Conservation (phyloP, 179 eudicot genomes). For the Nepenthes alata region DNA sequence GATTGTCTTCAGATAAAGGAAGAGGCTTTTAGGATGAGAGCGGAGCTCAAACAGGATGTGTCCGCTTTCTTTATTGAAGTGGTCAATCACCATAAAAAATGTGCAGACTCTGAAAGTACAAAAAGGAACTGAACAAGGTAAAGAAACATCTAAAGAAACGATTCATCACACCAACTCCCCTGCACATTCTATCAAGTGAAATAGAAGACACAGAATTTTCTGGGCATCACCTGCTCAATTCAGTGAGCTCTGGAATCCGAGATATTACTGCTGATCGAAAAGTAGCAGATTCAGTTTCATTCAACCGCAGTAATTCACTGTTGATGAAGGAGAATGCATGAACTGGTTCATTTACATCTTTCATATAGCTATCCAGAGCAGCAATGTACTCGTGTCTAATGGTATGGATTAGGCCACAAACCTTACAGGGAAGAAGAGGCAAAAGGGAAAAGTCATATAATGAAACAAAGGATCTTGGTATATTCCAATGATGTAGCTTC, state of each 20-base stretch:
- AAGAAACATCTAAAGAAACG: not conserved
- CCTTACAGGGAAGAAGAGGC: constrained; percentile 26
- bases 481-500: constrained; percentile 3
- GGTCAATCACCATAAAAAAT: constrained; percentile 48
- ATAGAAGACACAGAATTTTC: not conserved
- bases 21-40: constrained; percentile 69
- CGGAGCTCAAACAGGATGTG: constrained; percentile 46
- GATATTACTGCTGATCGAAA: constrained; percentile 56
- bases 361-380: constrained; percentile 85
- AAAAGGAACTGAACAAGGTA: not conserved
- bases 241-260: constrained; percentile 56
- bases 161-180: not conserved
- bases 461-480: not conserved
- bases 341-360: constrained; percentile 59
- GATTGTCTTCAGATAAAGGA: constrained; percentile 79
- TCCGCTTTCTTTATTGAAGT: constrained; percentile 41
- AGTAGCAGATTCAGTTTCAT: constrained; percentile 32
- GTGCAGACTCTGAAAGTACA: constrained; percentile 51
- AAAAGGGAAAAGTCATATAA: constrained; percentile 1
- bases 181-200: not conserved
- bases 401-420: constrained; percentile 75
- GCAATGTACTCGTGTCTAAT: constrained; percentile 49
- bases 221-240: constrained; percentile 55
- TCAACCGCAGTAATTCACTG: constrained; percentile 28
- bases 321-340: constrained; percentile 73